These are phyloP conservation scores for Saccharomycopsis sp. DNA, from an alignment of 805 yeast genomes.

Conservation along the genomic window DNA sequence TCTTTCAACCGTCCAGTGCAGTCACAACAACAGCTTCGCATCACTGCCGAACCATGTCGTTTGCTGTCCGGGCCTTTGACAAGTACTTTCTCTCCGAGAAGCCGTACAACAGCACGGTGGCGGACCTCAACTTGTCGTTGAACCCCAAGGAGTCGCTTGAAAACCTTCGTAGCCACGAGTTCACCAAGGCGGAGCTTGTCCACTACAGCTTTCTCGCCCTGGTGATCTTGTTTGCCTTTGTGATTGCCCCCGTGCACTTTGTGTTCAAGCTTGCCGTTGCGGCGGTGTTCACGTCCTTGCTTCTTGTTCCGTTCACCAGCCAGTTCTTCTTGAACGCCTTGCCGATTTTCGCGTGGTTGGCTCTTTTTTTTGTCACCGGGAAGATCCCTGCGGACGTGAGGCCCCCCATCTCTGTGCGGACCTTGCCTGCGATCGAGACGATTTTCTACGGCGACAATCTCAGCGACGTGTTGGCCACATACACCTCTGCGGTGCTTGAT, in stretches of 20 bases:
- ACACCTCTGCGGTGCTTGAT: constrained; percentile 59
- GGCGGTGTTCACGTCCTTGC: constrained; percentile 36
- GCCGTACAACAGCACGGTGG: constrained; percentile 37
- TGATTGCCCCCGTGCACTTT: constrained; percentile 50
- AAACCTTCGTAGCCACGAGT: constrained; percentile 36
- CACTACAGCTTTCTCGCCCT: constrained; percentile 45
- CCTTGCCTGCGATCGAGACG: constrained; percentile 87
- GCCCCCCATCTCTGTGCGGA: constrained; percentile 85
- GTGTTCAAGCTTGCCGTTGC: constrained; percentile 29
- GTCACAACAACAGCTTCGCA: background rate
- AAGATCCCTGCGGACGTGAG: constrained; percentile 68
- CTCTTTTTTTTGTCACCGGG: constrained; percentile 70
- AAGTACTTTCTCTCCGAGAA: constrained; percentile 49
- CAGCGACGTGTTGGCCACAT: constrained; percentile 73
- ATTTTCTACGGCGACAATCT: constrained; percentile 87
- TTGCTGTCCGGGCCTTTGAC: constrained; percentile 28
- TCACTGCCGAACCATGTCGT: background rate
- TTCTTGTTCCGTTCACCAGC: constrained; percentile 67
- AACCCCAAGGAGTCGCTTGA: constrained; percentile 37
- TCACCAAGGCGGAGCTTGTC: constrained; percentile 42
- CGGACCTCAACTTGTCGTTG: constrained; percentile 45
- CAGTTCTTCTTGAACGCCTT: constrained; percentile 80
- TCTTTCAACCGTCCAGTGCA: background rate
- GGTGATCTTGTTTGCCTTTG: constrained; percentile 52
- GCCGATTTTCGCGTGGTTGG: constrained; percentile 82